Evolutionary conservation across 441 rosid species (phyloP), one percentile per base, ranked within the genome.

Genomic region (Arabidopsis lyrata): DNA sequence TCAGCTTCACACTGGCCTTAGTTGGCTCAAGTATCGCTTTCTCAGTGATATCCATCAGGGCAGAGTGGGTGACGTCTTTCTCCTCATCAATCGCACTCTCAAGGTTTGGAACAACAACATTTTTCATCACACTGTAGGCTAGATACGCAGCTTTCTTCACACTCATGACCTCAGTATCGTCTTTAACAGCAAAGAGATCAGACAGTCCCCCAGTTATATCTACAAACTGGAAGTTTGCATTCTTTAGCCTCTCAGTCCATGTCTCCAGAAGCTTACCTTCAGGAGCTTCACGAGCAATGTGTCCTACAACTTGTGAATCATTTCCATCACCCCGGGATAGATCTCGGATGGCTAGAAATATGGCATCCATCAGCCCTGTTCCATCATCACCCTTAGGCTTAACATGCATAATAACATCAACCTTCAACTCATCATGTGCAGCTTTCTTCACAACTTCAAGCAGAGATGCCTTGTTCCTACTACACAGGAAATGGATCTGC

Each of bases 21-120:
- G 91, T 73, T 14, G 98, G 98, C 86, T 94, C 95, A 74, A 88
- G 71, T 63, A 94, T 87, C 4, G 90, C 85, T 78, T 94, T 87
- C 92, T 90, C 95, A 0, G 96, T 82, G 52, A 87, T 84, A 73
- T 94, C 95, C 96, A 91, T 91, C 78, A 91, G 61, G 1, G 81
- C 59, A 48, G 97, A 88, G 81, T 94, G 98, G 14, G 89, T 70
- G 62, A 91, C 83, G 56, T 87, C 91, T 83, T 85, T 90, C 78
- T 90, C 97, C 77, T 94, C 98, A 38, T 94, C 97, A 56, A 94
- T 94, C 38, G 86, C 91, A 70, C 83, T 86, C 77, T 94, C 97
- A 48, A 94, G 88, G 60, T 84, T 88, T 1, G 95, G 98, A 45
- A 94, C 86, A 57, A 91, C 97, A 72, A 84, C 85, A 70, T 86